A percentile compares a stretch with the other conserved stretches of the same genome.
Conservation (phyloP, 768 basidiomycete species). For the Phlebiopsis gigantea region DNA sequence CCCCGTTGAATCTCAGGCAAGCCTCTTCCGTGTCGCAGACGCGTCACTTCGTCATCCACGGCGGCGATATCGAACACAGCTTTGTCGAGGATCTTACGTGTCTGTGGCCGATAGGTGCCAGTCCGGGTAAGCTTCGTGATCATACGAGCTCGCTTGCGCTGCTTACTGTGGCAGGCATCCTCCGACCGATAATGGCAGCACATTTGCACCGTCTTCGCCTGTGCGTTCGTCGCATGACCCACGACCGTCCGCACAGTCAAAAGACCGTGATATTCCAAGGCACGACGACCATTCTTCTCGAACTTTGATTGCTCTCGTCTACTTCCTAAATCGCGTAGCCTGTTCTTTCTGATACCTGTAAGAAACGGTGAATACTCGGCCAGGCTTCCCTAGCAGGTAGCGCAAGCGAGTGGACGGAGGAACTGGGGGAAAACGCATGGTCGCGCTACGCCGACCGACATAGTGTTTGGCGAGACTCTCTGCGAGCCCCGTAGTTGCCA, state of each 20-base stretch:
- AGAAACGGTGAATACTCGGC: conserved; percentile 14
- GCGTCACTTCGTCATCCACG: not conserved
- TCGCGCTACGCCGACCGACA: not conserved
- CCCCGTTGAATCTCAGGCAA: not conserved
- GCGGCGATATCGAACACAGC: not conserved
- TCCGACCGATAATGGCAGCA: not conserved
- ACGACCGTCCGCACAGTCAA: too few species aligned
- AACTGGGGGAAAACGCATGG: conserved; percentile 9
- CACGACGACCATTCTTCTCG: not conserved
- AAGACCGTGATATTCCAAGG: too few species aligned
- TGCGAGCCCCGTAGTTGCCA: not conserved
- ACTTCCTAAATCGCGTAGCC: conserved; percentile 1
- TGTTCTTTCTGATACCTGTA: conserved; percentile 3
- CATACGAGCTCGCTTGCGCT: too few species aligned
- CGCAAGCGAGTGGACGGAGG: not conserved
- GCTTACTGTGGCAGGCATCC: not conserved
- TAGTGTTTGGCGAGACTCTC: not conserved
- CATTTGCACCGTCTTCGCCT: too few species aligned
- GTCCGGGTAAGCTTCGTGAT: conserved; percentile 4
- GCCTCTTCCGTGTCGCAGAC: not conserved
- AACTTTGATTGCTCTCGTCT: not conserved
- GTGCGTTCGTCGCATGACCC: too few species aligned
- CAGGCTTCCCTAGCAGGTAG: not conserved
- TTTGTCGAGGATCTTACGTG: not conserved
- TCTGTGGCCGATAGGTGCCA: not conserved